Conservation (phyloP, 2,329 filamentous ascomycete genomes). For the Fusarium marasasianum region DNA sequence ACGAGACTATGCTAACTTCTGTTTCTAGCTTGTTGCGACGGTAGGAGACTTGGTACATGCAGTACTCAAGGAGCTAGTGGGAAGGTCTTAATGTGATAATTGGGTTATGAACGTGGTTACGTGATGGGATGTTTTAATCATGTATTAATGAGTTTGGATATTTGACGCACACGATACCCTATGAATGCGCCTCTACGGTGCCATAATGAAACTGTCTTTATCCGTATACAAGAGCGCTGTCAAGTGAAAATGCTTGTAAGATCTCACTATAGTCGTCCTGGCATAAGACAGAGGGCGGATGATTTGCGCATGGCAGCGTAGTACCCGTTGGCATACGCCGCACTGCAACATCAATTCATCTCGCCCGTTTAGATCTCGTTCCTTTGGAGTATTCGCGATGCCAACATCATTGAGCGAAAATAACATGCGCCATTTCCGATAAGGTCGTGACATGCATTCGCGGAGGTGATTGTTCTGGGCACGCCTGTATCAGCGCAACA, state of each 20-base stretch:
- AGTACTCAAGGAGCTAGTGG: slow-evolving; percentile 44
- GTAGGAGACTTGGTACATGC: slow-evolving; percentile 47
- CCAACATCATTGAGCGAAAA: neutral
- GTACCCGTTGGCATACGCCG: neutral
- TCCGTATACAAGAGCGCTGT: neutral
- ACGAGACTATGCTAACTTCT: neutral
- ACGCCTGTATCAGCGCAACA: neutral
- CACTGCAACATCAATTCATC: neutral
- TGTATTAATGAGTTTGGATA: slow-evolving; percentile 4
- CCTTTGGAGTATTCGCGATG: neutral
- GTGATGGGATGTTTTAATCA: neutral
- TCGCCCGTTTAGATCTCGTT: neutral
- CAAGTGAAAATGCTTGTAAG: neutral
- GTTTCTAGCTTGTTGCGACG: slow-evolving; percentile 45
- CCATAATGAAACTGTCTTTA: neutral
- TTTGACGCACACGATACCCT: slow-evolving; percentile 5
- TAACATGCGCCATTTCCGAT: neutral
- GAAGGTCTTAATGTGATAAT: slow-evolving; percentile 16
- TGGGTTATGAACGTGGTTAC: neutral
- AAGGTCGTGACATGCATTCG: neutral
- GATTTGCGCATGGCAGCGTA: neutral
- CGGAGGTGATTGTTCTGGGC: neutral
- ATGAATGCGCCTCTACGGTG: neutral
- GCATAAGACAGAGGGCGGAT: neutral
- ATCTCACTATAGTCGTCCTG: neutral